Base-by-base conservation (phyloP, 257 asterid species). In the Perilla frutescens region DNA sequence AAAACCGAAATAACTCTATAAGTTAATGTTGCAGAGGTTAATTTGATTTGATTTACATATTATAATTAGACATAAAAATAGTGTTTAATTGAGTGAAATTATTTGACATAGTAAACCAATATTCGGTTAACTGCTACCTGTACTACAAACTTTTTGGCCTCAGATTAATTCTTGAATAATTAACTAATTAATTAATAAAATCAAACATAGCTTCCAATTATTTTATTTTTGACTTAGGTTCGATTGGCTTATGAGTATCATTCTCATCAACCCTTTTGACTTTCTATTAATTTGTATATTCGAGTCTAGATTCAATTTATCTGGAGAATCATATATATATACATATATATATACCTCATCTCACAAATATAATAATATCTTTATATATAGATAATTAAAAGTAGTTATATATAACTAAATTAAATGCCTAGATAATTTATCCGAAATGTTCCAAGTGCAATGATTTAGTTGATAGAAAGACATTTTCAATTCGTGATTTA, bases 231-330 rank as follows among this genome's bases (percentile, higher is more conserved):
- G 82, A 72, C 82, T 40, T 65, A 13, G 5, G 5, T 48, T 3
- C 6, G 12, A 56, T 76, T 60, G 72, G 80, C 32, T 9, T 11
- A 62, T 29, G 7, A 40, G 80, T 59, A 40, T 70, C 53, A 54
- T 64, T 71, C 70, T 71, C 45, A 77, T 72, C 73, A 55, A 62
- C 73, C 71, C 8, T 26, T 34, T 62, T 26, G 36, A 76, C 67
- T 44, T 51, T 31, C n/a, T 7, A 8, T 50, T 12, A 13, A 0
- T 20, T 20, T 20, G 26, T 7, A 54, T 5, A n/a, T 10, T 59
- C 34, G 4, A 26, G 71, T 68, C 76, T 13, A 62, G 34, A 41
- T 76, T 51, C 76, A 62, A 53, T 14, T 60, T 53, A 76, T 62
- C 31, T 45, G 11, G 37, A 41, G 51, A 44, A 53, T 8, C 13